phyloP scores from a whole-genome alignment of 805 yeast genomes.

The Aciculoconidium aculeatum region DNA sequence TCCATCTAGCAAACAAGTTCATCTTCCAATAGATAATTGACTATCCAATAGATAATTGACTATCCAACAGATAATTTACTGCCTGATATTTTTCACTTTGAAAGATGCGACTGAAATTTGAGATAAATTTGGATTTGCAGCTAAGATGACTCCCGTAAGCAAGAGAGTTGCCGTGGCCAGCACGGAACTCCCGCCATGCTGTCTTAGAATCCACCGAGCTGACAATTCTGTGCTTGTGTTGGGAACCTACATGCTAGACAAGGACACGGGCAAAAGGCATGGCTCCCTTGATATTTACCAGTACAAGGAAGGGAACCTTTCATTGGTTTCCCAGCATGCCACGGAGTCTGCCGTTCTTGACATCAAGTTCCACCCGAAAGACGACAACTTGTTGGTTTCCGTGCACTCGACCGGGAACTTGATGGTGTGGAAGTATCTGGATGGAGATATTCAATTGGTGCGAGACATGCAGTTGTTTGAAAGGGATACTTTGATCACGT shows the following conservation, averaged over 20 bases:
- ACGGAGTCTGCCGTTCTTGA: conserved; percentile 71
- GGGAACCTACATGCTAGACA: conserved; percentile 78
- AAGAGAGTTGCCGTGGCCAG: conserved; percentile 14
- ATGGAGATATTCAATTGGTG: conserved; percentile 12
- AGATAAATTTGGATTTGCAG: too few relatives aligned
- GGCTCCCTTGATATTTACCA: conserved; percentile 53
- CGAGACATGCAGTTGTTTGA: conserved; percentile 41
- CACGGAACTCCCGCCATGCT: conserved; percentile 78
- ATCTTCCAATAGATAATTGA: conserved; percentile 9
- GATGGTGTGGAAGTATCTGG: conserved; percentile 49
- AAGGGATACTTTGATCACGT: conserved; percentile 50
- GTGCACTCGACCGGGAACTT: conserved; percentile 82
- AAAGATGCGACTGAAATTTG: too few relatives aligned
- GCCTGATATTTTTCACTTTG: too few relatives aligned
- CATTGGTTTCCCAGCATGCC: conserved; percentile 18
- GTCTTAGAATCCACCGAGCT: conserved; percentile 53
- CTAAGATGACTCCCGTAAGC: not conserved
- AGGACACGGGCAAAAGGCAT: conserved; percentile 45
- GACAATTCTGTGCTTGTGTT: conserved; percentile 46
- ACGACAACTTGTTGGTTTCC: conserved; percentile 43
- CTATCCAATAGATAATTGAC: too few relatives aligned
- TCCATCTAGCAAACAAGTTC: conserved; percentile 34
- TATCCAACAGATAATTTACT: too few relatives aligned
- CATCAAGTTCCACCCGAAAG: conserved; percentile 58
- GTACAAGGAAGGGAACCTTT: conserved; percentile 11